Evolutionary conservation across 768 basidiomycete genomes (phyloP).

Genomic region (Tephrocybe rancida): DNA sequence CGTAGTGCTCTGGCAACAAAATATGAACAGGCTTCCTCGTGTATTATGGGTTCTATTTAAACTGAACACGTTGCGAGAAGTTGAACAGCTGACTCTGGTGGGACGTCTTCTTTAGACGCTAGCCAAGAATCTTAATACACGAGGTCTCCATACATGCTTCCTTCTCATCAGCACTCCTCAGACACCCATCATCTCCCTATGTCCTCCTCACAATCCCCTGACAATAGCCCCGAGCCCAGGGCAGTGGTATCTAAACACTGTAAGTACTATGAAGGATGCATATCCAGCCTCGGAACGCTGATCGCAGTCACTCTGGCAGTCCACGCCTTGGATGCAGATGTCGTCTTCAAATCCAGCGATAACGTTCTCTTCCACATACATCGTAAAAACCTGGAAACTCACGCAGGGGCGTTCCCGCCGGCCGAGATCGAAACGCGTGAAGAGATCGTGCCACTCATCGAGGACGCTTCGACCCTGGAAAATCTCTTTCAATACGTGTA

Average conservation of each 20-base stretch:
- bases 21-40: no score
- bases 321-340: conserved; percentile 17
- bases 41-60: no score
- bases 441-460: conserved; percentile 24
- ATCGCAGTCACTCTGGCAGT: background rate
- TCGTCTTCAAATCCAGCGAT: conserved; percentile 24
- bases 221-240: no score
- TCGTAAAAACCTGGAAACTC: conserved; percentile 21
- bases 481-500: conserved; percentile 30
- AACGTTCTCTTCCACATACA: conserved; percentile 24
- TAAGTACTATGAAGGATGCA: no score
- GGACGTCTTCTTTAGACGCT: conserved; percentile 13
- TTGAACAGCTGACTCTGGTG: no score
- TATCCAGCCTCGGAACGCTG: background rate
- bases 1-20: background rate
- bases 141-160: background rate
- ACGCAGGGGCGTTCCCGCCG: conserved; percentile 26
- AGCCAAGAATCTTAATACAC: conserved; percentile 18
- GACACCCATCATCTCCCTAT: background rate
- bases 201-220: no score
- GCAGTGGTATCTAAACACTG: no score
- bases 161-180: background rate
- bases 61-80: no score
- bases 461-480: conserved; percentile 24
- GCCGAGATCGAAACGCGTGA: conserved; percentile 17